Conservation (phyloP, 306 rosid genomes). For the Adenanthera pavonina region DNA sequence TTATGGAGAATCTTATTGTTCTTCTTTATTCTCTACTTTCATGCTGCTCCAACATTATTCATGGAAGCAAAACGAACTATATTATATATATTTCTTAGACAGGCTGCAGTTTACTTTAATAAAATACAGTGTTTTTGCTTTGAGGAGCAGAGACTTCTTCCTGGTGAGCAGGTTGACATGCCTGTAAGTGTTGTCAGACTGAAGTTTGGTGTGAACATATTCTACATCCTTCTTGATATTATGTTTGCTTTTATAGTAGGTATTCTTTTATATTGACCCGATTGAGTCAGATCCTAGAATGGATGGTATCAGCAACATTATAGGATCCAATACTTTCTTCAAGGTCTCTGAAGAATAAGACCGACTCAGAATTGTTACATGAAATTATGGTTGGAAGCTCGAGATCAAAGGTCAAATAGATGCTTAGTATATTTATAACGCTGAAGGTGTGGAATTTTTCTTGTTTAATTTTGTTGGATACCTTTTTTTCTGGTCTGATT, state of each 20-base stretch:
- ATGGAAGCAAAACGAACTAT: background rate
- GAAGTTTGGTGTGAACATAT: background rate
- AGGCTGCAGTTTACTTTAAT: conserved; percentile 94
- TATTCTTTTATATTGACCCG: conserved; percentile 94
- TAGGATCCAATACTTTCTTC: conserved; percentile 91
- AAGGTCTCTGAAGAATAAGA: conserved; percentile 83
- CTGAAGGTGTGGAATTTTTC: conserved; percentile 19
- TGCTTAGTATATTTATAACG: conserved; percentile 21
- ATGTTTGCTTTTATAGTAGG: conserved; percentile 56
- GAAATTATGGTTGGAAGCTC: conserved; percentile 33
- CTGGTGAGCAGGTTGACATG: conserved; percentile 96
- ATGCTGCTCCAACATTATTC: conserved; percentile 3
- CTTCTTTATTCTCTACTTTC: conserved; percentile 6
- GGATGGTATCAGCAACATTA: conserved; percentile 89
- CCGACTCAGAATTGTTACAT: conserved; percentile 14
- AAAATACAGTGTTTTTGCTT: conserved; percentile 98
- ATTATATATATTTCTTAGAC: background rate
- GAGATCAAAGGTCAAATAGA: conserved; percentile 2
- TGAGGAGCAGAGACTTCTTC: conserved; percentile 94
- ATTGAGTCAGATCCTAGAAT: conserved; percentile 84
- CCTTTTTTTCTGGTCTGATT: background rate
- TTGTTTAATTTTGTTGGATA: background rate
- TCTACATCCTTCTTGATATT: conserved; percentile 30
- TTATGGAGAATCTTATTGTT: conserved; percentile 6
- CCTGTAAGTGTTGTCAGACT: conserved; percentile 65